phyloP scores from a whole-genome alignment of 2,329 filamentous ascomycete genomes.

The Microcyclospora tardicrescens region DNA sequence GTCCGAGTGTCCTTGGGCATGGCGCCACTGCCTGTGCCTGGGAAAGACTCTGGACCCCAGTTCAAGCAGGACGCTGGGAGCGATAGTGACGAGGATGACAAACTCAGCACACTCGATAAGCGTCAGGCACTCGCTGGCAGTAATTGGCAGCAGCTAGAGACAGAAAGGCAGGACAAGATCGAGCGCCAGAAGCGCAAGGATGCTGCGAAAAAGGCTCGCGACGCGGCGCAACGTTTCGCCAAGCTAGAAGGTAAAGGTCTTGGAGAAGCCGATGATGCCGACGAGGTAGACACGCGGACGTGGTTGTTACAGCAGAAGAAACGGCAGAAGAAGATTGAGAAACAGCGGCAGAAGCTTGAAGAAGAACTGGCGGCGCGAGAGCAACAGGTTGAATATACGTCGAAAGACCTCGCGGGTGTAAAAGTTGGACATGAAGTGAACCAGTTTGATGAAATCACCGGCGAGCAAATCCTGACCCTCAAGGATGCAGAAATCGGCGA shows the following conservation, averaged over 20 bases:
- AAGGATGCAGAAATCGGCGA: constrained; percentile 81
- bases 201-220: constrained; percentile 75
- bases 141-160: constrained; percentile 59
- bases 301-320: constrained; percentile 90
- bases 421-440: constrained; percentile 81
- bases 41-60: constrained; percentile 43
- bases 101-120: constrained; percentile 70
- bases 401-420: constrained; percentile 76
- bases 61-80: constrained; percentile 33
- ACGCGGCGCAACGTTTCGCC: constrained; percentile 62
- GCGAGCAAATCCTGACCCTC: constrained; percentile 85
- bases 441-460: constrained; percentile 58
- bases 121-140: constrained; percentile 60
- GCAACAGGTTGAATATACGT: constrained; percentile 67
- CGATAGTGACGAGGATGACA: constrained; percentile 50
- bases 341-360: constrained; percentile 55
- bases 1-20: constrained; percentile 80
- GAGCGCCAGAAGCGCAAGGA: constrained; percentile 69
- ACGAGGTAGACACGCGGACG: constrained; percentile 57
- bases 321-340: constrained; percentile 77
- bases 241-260: constrained; percentile 72
- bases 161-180: constrained; percentile 58
- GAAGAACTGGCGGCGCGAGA: constrained; percentile 69
- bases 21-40: constrained; percentile 76
- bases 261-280: constrained; percentile 57